phyloP scores from a whole-genome alignment of 1,284 basidiomycete species.

The Earliella scabrosa region DNA sequence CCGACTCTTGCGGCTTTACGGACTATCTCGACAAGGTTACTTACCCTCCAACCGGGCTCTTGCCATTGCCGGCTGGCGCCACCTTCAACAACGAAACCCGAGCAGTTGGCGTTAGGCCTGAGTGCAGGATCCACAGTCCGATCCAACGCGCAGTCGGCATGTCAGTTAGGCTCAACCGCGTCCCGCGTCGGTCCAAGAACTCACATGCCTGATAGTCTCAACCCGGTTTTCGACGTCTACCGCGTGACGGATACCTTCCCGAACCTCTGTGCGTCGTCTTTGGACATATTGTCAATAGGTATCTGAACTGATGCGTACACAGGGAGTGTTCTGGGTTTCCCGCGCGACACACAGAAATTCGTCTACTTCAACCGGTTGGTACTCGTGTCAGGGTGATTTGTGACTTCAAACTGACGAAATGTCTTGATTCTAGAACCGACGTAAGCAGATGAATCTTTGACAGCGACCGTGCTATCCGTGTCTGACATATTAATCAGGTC shows the following conservation, averaged over 20 bases:
- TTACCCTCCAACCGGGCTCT: constrained; percentile 47
- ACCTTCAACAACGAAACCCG: constrained; percentile 33
- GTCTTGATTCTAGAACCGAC: constrained; percentile 37
- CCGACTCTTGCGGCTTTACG: constrained; percentile 44
- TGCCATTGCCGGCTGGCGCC: constrained; percentile 49
- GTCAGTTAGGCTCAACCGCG: constrained; percentile 40
- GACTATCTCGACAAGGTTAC: constrained; percentile 44
- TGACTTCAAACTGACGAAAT: constrained; percentile 18
- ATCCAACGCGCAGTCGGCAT: constrained; percentile 38
- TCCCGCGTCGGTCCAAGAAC: no score
- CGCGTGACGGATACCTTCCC: constrained; percentile 42
- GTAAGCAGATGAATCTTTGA: no score
- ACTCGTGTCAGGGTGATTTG: neutral
- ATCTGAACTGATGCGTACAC: constrained; percentile 28
- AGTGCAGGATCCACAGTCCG: constrained; percentile 49
- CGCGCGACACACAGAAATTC: constrained; percentile 56
- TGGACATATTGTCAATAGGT: neutral
- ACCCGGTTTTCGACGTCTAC: constrained; percentile 58
- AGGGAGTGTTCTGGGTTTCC: constrained; percentile 63
- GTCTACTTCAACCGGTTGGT: constrained; percentile 42
- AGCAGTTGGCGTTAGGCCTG: constrained; percentile 31
- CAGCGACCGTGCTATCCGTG: no score
- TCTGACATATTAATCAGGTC: constrained; percentile 39
- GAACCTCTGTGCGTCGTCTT: constrained; percentile 31
- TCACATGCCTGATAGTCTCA: constrained; percentile 42